Evolutionary conservation across 495 filamentous ascomycete genomes (phyloP), one percentile per base, ranked within the genome.

Genomic region (Pyrenopolyporus hunteri): DNA sequence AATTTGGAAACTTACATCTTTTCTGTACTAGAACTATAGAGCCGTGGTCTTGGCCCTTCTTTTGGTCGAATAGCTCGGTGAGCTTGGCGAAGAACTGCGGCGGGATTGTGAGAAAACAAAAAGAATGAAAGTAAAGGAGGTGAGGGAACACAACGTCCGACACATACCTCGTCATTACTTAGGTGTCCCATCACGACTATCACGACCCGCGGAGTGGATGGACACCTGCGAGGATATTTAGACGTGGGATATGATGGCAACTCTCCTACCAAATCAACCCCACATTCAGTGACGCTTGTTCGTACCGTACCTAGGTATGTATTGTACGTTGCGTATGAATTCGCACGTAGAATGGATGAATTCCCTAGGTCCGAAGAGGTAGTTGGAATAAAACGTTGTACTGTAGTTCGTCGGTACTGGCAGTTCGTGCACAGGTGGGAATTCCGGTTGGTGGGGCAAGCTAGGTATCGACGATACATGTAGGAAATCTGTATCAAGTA

Each of bases 1-100:
- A 47, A 23, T 16, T 20, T 35, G 64, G 57, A 10, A 68, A 43
- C 78, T 31, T 80, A 88, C 87, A 64, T 68, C 89, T 84, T 71
- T 97, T 98, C 70, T 98, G 94, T 5, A 88, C 89, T 54, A 98
- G 82, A 76, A 80, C 88, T 64, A 98, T 79, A 22, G 89, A 88
- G 68, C 91, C 91, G 65, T 90, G 87, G 63, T 85, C 76, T 65
- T 87, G 85, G 60, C 83, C 74, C 45, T 88, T 89, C 42, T 83
- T 83, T 35, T 78, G 74, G 51, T 84, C 80, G 73, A 98, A 89
- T 61, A 98, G 88, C 60, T 80, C 73, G 42, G 85, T 74, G 51
- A 98, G 89, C 58, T 85, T 82, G 53, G 81, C 70, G 82, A 98
- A 95, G 85, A 98, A 98, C 92, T 98, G 52, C 8, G 16, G 20